Percentiles rank a stretch among this genome's conserved stretches.
Conservation (phyloP, 2,329 filamentous ascomycete genomes). For the Plenodomus lindquistii region DNA sequence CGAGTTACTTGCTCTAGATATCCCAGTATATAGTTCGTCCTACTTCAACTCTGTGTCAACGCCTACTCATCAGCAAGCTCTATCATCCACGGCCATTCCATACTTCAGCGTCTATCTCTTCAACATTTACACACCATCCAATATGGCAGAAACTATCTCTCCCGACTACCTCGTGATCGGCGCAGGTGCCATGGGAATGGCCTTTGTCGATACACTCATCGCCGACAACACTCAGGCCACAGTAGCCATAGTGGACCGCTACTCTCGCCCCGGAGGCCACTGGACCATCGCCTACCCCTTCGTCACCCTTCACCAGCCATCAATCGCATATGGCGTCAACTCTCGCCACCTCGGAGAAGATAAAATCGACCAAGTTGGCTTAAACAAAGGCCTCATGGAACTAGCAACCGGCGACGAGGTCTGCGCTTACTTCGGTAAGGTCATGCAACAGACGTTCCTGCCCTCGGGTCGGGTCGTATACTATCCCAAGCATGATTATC, state of each 20-base stretch:
- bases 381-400: neutral
- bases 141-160: neutral
- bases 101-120: too few relatives aligned
- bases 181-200: conserved; percentile 2
- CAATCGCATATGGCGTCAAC: neutral
- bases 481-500: neutral
- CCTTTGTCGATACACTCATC: conserved; percentile 1
- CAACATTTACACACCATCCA: too few relatives aligned
- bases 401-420: neutral
- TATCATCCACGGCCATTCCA: too few relatives aligned
- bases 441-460: neutral
- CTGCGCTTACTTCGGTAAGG: neutral
- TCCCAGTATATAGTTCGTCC: too few relatives aligned
- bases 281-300: conserved; percentile 1
- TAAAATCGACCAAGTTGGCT: neutral
- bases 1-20: too few relatives aligned
- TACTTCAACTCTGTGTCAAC: too few relatives aligned
- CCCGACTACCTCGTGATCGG: conserved; percentile 1
- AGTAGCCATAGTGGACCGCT: neutral
- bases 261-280: neutral
- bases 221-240: neutral
- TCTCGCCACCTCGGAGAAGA: neutral
- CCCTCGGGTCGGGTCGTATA: neutral
- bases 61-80: too few relatives aligned
- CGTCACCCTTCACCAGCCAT: neutral